These are phyloP conservation scores for Candida palmyrensis DNA, from an alignment of 805 yeast genomes.

Conservation along the genomic window DNA sequence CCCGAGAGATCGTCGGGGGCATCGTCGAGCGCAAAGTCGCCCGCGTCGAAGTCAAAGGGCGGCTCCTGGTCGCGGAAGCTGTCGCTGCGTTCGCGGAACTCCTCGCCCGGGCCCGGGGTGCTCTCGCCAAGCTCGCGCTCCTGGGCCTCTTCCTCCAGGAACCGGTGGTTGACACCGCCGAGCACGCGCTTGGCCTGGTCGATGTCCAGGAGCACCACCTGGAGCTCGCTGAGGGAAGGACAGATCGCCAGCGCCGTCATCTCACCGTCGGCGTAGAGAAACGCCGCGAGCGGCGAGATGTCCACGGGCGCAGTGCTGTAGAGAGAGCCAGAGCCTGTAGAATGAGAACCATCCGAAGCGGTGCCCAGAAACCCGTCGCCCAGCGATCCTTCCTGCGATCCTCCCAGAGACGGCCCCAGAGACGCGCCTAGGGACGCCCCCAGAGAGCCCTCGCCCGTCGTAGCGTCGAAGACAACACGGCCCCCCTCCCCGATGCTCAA, in stretches of 20 bases:
- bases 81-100: no score
- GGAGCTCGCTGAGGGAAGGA: constrained; percentile 64
- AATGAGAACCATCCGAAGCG: no score
- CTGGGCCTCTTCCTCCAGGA: constrained; percentile 9
- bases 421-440: constrained; percentile 9
- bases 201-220: constrained; percentile 52
- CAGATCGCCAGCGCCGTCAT: constrained; percentile 45
- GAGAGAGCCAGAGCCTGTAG: no score
- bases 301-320: neutral
- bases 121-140: constrained; percentile 8
- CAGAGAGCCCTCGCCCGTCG: constrained; percentile 13
- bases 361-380: no score
- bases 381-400: no score
- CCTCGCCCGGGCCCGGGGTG: constrained; percentile 4
- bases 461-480: constrained; percentile 64
- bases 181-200: constrained; percentile 44
- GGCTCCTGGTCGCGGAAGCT: constrained; percentile 7
- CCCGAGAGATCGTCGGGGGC: constrained; percentile 13
- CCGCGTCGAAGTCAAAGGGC: constrained; percentile 7
- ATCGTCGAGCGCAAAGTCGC: constrained; percentile 20
- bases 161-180: constrained; percentile 35
- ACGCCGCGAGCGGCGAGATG: neutral
- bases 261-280: constrained; percentile 2
- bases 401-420: no score
- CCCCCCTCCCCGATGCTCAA: constrained; percentile 49